Evolutionary conservation across 176 grass and related monocot genomes (phyloP).

Genomic region (Musa itinerans): DNA sequence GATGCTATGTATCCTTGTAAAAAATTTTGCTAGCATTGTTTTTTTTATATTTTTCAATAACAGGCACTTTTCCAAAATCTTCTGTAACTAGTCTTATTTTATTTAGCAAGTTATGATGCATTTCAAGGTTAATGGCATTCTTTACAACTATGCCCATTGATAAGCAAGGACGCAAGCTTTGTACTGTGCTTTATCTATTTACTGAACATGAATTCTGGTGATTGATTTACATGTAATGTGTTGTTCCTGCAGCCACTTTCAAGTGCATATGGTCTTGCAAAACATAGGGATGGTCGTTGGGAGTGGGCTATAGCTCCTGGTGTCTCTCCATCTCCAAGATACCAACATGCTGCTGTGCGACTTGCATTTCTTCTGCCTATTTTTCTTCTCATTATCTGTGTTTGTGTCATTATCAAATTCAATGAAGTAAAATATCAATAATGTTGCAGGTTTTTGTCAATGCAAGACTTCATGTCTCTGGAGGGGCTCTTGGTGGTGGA

Average conservation of each 20-base stretch:
- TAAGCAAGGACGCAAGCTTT: not conserved
- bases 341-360: slow-evolving; percentile 98
- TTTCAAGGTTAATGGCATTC: not conserved
- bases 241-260: slow-evolving; percentile 58
- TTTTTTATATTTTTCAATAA: not conserved
- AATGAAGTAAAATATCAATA: not conserved
- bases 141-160: not conserved
- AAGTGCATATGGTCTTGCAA: slow-evolving; percentile 98
- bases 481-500: slow-evolving; percentile 98
- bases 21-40: not conserved
- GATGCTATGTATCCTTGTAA: not conserved
- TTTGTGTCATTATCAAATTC: not conserved
- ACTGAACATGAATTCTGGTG: not conserved
- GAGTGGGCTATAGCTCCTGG: slow-evolving; percentile 99
- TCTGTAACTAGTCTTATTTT: not conserved
- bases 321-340: slow-evolving; percentile 98
- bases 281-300: slow-evolving; percentile 98
- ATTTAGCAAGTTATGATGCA: not conserved
- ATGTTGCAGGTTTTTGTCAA: slow-evolving; percentile 83
- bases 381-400: not conserved
- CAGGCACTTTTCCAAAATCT: not conserved
- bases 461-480: slow-evolving; percentile 98
- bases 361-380: slow-evolving; percentile 11
- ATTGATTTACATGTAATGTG: slow-evolving; percentile 10
- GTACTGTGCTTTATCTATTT: not conserved